Base-by-base conservation (phyloP, 2,329 filamentous ascomycete species). In the Microsporum canis region DNA sequence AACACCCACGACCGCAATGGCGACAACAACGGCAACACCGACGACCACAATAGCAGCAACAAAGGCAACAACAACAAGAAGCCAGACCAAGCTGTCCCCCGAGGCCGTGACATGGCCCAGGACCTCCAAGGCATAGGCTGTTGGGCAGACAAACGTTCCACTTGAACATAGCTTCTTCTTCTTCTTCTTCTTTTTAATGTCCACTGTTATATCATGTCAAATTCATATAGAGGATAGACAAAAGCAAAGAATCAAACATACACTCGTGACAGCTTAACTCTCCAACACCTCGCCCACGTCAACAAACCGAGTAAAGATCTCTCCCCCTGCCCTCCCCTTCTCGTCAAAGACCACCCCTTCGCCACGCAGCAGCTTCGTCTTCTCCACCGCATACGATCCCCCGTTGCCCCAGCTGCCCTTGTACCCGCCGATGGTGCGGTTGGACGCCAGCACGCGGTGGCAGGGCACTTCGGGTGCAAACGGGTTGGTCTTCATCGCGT, bases 401-500 rank as follows among this genome's bases (percentile, higher is more conserved):
- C 75, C 70, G 61, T 76, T 75, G 31, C 75, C 73, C 78, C 79
- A 79, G 38, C 73, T 71, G 12, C 80, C 80, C 41, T 77, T 75
- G 66, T 82, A 82, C 8, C 80, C 80, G 14, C 80, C 79, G 23
- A 82, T 69, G 5, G 70, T 78, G 10, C 88, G 86, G 58, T 85
- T 86, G 45, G 84, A 86, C 4, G 88, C 88, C 55, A 95, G 82
- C 27, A 92, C 87, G 7, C 90, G 82, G 73, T 95, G 89, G 66
- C 89, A 95, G 0, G 89, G 90, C 3, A 92, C 87, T 38, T 83
- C 80, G 0, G 90, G 89, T 12, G 90, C 89, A 68, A 92, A 95
- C 0, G 89, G 89, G 70, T 95, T 95, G 39, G 75, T 78, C 17
- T 87, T 82, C 69, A 95, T 78, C 1, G 88, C 88, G 62, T 88